Conservation (phyloP, 2,329 filamentous ascomycete species). For the Capronia americana region DNA sequence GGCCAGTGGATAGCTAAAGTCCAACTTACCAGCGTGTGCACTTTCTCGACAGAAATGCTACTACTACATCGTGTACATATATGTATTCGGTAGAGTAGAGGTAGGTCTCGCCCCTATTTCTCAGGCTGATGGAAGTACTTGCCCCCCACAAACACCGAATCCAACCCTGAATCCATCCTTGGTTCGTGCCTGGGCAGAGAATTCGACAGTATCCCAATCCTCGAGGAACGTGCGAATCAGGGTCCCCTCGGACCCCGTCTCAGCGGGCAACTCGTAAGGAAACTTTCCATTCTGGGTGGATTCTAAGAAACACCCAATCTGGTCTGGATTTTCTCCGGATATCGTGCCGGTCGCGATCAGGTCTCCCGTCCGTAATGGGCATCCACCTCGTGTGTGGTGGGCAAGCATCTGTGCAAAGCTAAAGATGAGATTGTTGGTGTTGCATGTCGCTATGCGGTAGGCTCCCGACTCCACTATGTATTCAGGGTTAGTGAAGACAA, state of each 20-base stretch:
- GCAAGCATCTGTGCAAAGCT: conserved; percentile 83
- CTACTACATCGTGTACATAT: no score
- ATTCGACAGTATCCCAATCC: conserved; percentile 72
- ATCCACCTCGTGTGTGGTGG: conserved; percentile 77
- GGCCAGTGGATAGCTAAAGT: no score
- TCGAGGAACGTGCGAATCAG: conserved; percentile 73
- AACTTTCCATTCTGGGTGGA: conserved; percentile 71
- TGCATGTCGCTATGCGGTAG: conserved; percentile 60
- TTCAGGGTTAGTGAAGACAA: neutral
- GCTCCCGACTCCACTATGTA: conserved; percentile 5
- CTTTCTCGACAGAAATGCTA: no score
- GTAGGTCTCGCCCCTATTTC: no score
- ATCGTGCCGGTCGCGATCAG: conserved; percentile 80
- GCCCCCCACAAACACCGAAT: no score
- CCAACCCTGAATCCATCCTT: no score
- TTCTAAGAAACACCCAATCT: conserved; percentile 73
- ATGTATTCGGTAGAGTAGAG: no score
- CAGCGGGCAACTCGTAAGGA: conserved; percentile 61
- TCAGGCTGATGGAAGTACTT: no score
- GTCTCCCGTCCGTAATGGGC: conserved; percentile 74
- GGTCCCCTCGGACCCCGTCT: conserved; percentile 52
- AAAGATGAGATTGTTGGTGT: conserved; percentile 71
- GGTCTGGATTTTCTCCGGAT: conserved; percentile 62
- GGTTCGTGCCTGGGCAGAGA: conserved; percentile 72
- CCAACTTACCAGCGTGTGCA: no score